Percentiles rank a stretch among this genome's conserved stretches.
Evolutionary conservation across 192 early-diverging fungal genomes (phyloP).

Genomic region (Coemansia umbellata): DNA sequence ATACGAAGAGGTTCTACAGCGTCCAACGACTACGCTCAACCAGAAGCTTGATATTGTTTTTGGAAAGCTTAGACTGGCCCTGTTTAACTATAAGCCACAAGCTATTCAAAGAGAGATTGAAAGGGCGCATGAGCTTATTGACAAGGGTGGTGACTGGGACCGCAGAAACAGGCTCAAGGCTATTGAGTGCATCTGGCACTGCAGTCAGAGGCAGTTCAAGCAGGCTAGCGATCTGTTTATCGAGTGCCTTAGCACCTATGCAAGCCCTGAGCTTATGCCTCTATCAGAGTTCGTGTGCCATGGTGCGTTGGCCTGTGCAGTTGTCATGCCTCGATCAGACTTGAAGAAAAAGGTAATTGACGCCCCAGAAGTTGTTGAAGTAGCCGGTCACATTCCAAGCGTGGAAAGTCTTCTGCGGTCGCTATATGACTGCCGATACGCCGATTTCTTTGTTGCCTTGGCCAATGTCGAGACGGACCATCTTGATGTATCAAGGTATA

Average conservation of each 20-base stretch:
- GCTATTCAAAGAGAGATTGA: slow-evolving; percentile 40
- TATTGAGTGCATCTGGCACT: slow-evolving; percentile 88
- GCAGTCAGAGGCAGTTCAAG: slow-evolving; percentile 96
- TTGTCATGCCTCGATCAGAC: slow-evolving; percentile 86
- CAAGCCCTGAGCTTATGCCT: slow-evolving; percentile 95
- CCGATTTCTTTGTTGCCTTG: slow-evolving; percentile 86
- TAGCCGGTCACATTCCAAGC: slow-evolving; percentile 83
- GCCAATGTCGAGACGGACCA: slow-evolving; percentile 76
- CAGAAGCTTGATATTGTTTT: slow-evolving; percentile 93
- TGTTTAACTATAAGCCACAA: slow-evolving; percentile 89
- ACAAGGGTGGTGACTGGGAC: slow-evolving; percentile 99
- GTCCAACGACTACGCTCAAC: slow-evolving; percentile 81
- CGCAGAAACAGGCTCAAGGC: slow-evolving; percentile 96
- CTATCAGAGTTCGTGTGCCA: slow-evolving; percentile 97
- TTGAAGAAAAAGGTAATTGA: slow-evolving; percentile 95
- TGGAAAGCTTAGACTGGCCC: slow-evolving; percentile 85
- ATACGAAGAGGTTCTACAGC: slow-evolving; percentile 79
- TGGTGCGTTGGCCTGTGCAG: slow-evolving; percentile 79
- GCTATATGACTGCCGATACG: slow-evolving; percentile 89
- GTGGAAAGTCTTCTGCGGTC: slow-evolving; percentile 80
- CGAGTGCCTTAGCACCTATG: slow-evolving; percentile 94
- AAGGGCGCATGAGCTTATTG: slow-evolving; percentile 70
- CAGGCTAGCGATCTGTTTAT: slow-evolving; percentile 85
- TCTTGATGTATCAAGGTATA: slow-evolving; percentile 70
- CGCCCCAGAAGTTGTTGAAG: slow-evolving; percentile 95